phyloP scores from a whole-genome alignment of 192 early-diverging fungal species.

The Coemansia sp. region DNA sequence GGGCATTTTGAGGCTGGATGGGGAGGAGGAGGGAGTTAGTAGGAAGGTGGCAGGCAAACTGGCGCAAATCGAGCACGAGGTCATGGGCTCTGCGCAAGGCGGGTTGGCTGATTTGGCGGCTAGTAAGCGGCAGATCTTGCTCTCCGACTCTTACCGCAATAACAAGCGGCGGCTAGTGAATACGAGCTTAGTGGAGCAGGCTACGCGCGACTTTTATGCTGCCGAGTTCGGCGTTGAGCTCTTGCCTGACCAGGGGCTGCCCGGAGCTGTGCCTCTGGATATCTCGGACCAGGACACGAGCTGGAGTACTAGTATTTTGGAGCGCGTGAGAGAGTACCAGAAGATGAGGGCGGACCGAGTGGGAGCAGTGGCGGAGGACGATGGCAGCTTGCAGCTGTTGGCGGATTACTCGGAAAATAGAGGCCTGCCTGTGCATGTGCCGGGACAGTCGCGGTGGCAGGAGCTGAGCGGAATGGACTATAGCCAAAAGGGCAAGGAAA shows the following conservation, averaged over 20 bases:
- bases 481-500: constrained; percentile 7
- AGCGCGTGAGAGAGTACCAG: constrained; percentile 47
- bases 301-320: constrained; percentile 35
- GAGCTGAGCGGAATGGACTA: constrained; percentile 16
- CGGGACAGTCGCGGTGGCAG: constrained; percentile 9
- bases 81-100: constrained; percentile 51
- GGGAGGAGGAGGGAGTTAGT: constrained; percentile 37
- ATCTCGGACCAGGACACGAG: constrained; percentile 46
- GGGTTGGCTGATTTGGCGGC: constrained; percentile 36
- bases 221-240: constrained; percentile 32
- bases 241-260: constrained; percentile 20
- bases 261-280: constrained; percentile 46
- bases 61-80: constrained; percentile 48
- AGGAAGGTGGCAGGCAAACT: constrained; percentile 27
- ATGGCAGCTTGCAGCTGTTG: constrained; percentile 42
- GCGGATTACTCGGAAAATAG: constrained; percentile 23
- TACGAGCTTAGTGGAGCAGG: constrained; percentile 34
- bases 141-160: constrained; percentile 35
- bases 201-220: constrained; percentile 42
- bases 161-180: constrained; percentile 44
- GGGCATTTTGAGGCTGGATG: constrained; percentile 42
- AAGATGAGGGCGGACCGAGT: constrained; percentile 39
- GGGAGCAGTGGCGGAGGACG: constrained; percentile 41
- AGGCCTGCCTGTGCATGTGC: background rate
- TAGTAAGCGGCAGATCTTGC: constrained; percentile 39